Evolutionary conservation across 257 asterid species (phyloP).

Genomic region (Handroanthus guayacan): DNA sequence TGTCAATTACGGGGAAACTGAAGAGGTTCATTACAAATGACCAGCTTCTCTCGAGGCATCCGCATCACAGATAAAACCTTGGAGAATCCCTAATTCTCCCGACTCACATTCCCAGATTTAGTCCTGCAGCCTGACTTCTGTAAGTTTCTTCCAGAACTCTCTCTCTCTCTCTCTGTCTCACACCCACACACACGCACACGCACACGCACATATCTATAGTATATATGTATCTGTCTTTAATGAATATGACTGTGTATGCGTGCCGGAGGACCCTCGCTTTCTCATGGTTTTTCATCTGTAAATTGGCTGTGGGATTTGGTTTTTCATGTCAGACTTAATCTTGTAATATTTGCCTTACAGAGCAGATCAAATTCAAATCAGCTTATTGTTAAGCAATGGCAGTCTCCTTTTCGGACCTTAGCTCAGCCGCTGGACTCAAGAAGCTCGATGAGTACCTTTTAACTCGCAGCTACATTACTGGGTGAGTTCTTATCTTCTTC

Average conservation of each 20-base stretch:
- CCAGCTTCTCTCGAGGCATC: background rate
- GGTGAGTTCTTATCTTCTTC: constrained; percentile 51
- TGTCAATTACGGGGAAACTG: background rate
- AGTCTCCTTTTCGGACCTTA: constrained; percentile 57
- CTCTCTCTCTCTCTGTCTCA: background rate
- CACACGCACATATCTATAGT: background rate
- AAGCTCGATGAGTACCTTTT: constrained; percentile 89
- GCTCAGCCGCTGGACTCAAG: constrained; percentile 72
- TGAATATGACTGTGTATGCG: too few relatives aligned
- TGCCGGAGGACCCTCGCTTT: background rate
- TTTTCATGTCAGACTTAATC: background rate
- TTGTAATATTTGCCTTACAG: background rate
- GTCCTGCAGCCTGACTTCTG: constrained; percentile 20
- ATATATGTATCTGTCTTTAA: background rate
- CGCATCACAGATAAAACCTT: constrained; percentile 8
- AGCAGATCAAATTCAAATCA: constrained; percentile 22
- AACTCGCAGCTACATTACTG: constrained; percentile 84
- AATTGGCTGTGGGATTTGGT: background rate
- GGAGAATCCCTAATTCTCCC: background rate
- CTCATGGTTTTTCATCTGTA: background rate
- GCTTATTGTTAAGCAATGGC: constrained; percentile 60
- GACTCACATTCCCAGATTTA: background rate
- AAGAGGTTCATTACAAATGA: constrained; percentile 24
- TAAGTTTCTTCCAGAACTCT: constrained; percentile 26
- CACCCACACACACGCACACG: too few relatives aligned